phyloP scores from a whole-genome alignment of 768 basidiomycete species.

The Auriscalpium vulgare region DNA sequence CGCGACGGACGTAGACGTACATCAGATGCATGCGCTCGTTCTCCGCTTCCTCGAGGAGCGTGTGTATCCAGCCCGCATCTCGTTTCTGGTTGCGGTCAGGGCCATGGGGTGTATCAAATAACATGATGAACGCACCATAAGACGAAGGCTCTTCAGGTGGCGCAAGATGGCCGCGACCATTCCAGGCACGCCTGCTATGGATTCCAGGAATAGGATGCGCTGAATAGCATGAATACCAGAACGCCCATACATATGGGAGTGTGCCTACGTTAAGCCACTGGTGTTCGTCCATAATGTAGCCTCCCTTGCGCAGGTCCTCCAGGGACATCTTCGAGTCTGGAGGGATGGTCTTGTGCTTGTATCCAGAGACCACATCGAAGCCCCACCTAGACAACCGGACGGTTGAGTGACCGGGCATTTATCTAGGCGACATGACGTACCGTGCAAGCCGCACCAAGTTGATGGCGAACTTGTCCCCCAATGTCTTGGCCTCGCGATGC shows the following conservation, averaged over 20 bases:
- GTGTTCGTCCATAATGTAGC: slow-evolving; percentile 64
- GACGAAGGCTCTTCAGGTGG: slow-evolving; percentile 80
- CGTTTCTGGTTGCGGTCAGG: slow-evolving; percentile 28
- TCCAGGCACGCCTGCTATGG: slow-evolving; percentile 90
- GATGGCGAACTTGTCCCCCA: slow-evolving; percentile 68
- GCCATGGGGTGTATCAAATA: neutral
- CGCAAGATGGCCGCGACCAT: slow-evolving; percentile 89
- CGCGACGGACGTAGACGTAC: slow-evolving; percentile 29
- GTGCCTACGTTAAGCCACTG: slow-evolving; percentile 66
- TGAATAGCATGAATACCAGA: slow-evolving; percentile 25
- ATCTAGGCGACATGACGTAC: slow-evolving; percentile 20
- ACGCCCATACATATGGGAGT: neutral
- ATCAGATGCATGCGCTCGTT: slow-evolving; percentile 97
- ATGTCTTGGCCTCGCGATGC: slow-evolving; percentile 51
- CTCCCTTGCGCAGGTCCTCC: slow-evolving; percentile 63
- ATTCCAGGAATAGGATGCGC: slow-evolving; percentile 71
- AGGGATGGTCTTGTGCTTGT: slow-evolving; percentile 67
- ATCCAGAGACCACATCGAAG: slow-evolving; percentile 83
- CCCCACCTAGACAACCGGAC: slow-evolving; percentile 33
- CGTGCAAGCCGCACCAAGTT: slow-evolving; percentile 50
- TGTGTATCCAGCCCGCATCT: slow-evolving; percentile 81
- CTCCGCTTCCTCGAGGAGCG: slow-evolving; percentile 88
- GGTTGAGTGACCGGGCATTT: neutral
- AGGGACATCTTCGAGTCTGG: slow-evolving; percentile 56
- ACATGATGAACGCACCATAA: slow-evolving; percentile 51